Conservation (phyloP, 768 basidiomycete species). For the Amylocystis lapponica region DNA sequence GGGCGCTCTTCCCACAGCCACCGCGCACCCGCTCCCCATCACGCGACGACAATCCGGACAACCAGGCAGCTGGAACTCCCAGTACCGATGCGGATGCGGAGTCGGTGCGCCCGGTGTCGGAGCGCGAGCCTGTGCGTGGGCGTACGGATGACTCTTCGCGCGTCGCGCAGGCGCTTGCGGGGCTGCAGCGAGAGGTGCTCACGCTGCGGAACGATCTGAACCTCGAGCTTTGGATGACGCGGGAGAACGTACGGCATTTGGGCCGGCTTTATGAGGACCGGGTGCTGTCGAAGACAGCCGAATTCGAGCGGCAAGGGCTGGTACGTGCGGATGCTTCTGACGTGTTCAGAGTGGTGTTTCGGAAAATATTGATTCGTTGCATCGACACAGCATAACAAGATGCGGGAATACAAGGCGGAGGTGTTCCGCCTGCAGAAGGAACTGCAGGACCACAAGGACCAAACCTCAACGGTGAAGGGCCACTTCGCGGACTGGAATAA, state of each 20-base stretch:
- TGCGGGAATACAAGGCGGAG: slow-evolving; percentile 69
- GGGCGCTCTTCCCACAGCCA: slow-evolving; percentile 33
- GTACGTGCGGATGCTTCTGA: slow-evolving; percentile 36
- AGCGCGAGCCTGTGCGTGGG: no score
- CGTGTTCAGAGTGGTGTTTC: neutral
- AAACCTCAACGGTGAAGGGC: slow-evolving; percentile 66
- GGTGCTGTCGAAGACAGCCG: slow-evolving; percentile 66
- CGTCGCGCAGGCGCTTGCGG: slow-evolving; percentile 60
- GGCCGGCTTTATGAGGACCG: slow-evolving; percentile 74
- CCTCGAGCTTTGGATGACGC: slow-evolving; percentile 78
- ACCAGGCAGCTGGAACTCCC: slow-evolving; percentile 1
- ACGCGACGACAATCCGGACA: slow-evolving; percentile 10
- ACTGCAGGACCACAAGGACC: slow-evolving; percentile 65
- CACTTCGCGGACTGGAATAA: slow-evolving; percentile 83
- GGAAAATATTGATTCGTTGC: neutral
- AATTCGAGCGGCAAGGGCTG: slow-evolving; percentile 76
- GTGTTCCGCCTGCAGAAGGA: slow-evolving; percentile 64
- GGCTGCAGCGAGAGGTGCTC: slow-evolving; percentile 69
- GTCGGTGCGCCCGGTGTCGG: neutral
- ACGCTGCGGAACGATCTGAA: slow-evolving; percentile 77
- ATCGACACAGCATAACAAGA: slow-evolving; percentile 62
- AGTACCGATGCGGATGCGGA: slow-evolving; percentile 1
- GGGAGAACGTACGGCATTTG: slow-evolving; percentile 78
- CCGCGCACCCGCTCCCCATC: slow-evolving; percentile 18
- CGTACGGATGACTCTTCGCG: no score